phyloP scores from a whole-genome alignment of 495 filamentous ascomycete genomes.

The Acidomyces sp. region DNA sequence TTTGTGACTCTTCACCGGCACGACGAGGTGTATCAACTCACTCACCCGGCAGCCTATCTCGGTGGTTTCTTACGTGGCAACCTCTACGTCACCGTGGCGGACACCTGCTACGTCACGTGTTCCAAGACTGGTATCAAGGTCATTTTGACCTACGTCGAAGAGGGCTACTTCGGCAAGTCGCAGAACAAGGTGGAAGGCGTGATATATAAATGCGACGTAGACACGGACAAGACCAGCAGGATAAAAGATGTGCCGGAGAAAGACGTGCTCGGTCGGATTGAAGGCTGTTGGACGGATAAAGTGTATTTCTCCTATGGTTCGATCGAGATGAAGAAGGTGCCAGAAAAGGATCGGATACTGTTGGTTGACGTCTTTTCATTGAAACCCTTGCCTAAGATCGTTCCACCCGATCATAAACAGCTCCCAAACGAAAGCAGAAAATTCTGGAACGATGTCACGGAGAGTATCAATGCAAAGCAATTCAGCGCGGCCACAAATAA shows the following conservation, averaged over 20 bases:
- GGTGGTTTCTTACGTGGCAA: constrained; percentile 72
- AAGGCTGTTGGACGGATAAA: constrained; percentile 70
- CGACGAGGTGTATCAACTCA: constrained; percentile 87
- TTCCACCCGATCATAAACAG: constrained; percentile 64
- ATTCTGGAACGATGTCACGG: constrained; percentile 77
- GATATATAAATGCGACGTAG: constrained; percentile 61
- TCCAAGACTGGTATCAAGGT: constrained; percentile 75
- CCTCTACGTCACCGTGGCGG: constrained; percentile 73
- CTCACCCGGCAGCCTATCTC: constrained; percentile 84
- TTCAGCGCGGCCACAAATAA: constrained; percentile 70
- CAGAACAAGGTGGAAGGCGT: constrained; percentile 87
- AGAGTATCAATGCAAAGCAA: constrained; percentile 74
- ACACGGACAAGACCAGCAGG: constrained; percentile 59
- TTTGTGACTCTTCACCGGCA: constrained; percentile 76
- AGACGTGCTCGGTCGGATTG: constrained; percentile 70
- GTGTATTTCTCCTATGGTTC: constrained; percentile 45
- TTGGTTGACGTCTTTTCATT: constrained; percentile 80
- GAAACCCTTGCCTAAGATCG: constrained; percentile 55
- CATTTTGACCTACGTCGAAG: constrained; percentile 83
- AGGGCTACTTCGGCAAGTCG: constrained; percentile 83
- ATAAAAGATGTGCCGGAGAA: constrained; percentile 76
- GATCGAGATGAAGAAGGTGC: constrained; percentile 32
- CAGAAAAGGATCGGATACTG: constrained; percentile 28
- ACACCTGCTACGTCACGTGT: constrained; percentile 76
- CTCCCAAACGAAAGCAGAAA: constrained; percentile 80